Percentiles rank a stretch among this genome's conserved stretches.
phyloP scores from a whole-genome alignment of 2,329 filamentous ascomycete genomes.

The Botryotinia calthae region DNA sequence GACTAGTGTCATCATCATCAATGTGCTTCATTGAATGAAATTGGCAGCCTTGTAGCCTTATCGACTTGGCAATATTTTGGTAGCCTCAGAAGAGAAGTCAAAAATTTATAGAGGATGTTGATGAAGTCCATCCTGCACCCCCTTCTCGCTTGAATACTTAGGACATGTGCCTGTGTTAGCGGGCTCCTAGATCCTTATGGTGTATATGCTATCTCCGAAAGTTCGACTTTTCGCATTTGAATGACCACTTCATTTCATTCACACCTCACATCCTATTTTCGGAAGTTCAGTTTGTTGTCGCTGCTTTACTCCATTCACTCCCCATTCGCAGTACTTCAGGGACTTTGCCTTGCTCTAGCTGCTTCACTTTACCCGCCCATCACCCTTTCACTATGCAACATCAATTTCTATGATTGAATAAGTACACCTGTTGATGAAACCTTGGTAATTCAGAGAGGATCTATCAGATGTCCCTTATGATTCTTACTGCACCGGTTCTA shows the following conservation, averaged over 20 bases:
- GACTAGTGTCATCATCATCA: conserved; percentile 17
- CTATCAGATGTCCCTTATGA: not conserved
- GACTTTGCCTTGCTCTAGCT: not conserved
- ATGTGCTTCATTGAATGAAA: not conserved
- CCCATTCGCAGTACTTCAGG: not conserved
- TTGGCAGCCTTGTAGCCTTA: conserved; percentile 18
- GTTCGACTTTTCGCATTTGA: not conserved
- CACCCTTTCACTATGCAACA: not conserved
- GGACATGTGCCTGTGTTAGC: not conserved
- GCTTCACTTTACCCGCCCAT: not conserved
- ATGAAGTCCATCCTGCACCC: not conserved
- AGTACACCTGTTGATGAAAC: not conserved
- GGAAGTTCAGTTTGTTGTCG: not conserved
- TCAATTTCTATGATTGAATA: not conserved
- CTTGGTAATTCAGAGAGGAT: not conserved
- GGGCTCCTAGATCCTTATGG: not conserved
- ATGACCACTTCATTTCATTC: not conserved
- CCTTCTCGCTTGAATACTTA: not conserved
- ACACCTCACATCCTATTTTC: not conserved
- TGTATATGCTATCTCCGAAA: not conserved
- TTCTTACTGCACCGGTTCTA: not conserved
- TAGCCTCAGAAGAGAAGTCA: conserved; percentile 8
- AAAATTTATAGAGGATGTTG: not conserved
- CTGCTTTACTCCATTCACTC: not conserved
- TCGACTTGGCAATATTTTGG: not conserved